Conservation (phyloP, 1,139 yeast species). For the Eremothecium coryli region DNA sequence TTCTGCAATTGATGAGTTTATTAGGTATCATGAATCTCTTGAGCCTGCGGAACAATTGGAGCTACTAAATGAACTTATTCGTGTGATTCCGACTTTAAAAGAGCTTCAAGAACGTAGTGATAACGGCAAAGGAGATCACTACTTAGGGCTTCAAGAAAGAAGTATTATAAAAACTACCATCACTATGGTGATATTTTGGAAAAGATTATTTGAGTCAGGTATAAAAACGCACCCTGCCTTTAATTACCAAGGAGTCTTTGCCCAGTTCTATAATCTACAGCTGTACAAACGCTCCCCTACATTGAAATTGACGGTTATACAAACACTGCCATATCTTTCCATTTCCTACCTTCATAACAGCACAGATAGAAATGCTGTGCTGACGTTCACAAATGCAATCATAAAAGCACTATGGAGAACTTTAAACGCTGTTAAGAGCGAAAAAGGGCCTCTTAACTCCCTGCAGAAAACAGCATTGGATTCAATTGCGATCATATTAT, state of each 20-base stretch:
- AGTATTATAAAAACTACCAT: constrained; percentile 17
- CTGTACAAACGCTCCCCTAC: constrained; percentile 14
- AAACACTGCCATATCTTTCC: constrained; percentile 17
- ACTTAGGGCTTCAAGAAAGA: constrained; percentile 10
- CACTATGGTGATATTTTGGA: constrained; percentile 28
- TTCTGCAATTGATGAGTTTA: constrained; percentile 37
- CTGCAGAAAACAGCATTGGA: constrained; percentile 13
- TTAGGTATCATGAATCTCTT: constrained; percentile 30
- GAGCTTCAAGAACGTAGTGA: constrained; percentile 8
- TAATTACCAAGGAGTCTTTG: constrained; percentile 37
- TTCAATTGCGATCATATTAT: constrained; percentile 9
- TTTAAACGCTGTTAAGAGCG: constrained; percentile 5
- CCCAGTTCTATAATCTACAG: constrained; percentile 50
- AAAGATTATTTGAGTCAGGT: constrained; percentile 28
- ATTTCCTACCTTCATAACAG: constrained; percentile 9
- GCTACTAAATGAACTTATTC: constrained; percentile 15
- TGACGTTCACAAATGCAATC: constrained; percentile 14
- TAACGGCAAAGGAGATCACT: background rate
- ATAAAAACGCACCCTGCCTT: constrained; percentile 31
- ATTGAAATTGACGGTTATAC: constrained; percentile 13
- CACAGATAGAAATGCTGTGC: constrained; percentile 3
- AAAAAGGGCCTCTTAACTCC: background rate
- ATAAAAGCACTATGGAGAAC: constrained; percentile 14
- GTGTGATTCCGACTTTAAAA: constrained; percentile 17
- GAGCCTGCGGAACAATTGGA: constrained; percentile 13